These are phyloP conservation scores for Starmerella apis DNA, from an alignment of 805 yeast genomes.

Conservation along the genomic window DNA sequence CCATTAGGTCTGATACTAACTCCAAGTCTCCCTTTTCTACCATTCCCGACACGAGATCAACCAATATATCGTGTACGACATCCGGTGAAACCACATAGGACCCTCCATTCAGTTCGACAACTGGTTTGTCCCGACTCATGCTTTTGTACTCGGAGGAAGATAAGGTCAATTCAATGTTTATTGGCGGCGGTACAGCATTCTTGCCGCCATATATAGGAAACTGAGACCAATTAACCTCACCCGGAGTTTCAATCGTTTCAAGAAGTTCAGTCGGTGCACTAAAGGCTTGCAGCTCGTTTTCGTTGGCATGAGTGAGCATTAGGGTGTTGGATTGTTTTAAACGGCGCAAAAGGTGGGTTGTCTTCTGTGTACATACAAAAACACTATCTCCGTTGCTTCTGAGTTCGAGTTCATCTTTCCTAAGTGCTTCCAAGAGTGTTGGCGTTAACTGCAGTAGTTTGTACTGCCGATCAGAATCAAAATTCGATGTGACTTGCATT, in stretches of 20 bases:
- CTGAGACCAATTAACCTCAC: conserved; percentile 21
- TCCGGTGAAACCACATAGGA: conserved; percentile 32
- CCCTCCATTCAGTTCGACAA: conserved; percentile 43
- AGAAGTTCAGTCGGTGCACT: conserved; percentile 25
- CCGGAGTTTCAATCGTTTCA: conserved; percentile 21
- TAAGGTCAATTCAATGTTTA: conserved; percentile 11
- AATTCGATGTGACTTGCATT: conserved; percentile 8
- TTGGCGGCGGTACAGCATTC: not conserved
- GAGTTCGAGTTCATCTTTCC: conserved; percentile 16
- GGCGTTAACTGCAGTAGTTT: conserved; percentile 28
- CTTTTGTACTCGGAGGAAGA: conserved; percentile 45
- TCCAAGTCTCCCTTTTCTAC: conserved; percentile 20
- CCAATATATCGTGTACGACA: conserved; percentile 24
- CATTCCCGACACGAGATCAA: conserved; percentile 26
- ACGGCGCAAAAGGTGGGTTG: conserved; percentile 19
- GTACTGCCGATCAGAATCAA: conserved; percentile 13
- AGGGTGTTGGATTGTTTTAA: conserved; percentile 74
- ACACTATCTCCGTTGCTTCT: conserved; percentile 14
- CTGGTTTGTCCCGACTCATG: conserved; percentile 46
- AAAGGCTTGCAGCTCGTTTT: conserved; percentile 19
- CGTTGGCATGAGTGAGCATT: conserved; percentile 37
- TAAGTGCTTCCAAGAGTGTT: conserved; percentile 23
- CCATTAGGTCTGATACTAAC: not conserved
- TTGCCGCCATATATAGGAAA: conserved; percentile 23
- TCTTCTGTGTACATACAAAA: conserved; percentile 18